Conservation (phyloP, 2,329 filamentous ascomycete genomes). For the Exophiala calicioides region DNA sequence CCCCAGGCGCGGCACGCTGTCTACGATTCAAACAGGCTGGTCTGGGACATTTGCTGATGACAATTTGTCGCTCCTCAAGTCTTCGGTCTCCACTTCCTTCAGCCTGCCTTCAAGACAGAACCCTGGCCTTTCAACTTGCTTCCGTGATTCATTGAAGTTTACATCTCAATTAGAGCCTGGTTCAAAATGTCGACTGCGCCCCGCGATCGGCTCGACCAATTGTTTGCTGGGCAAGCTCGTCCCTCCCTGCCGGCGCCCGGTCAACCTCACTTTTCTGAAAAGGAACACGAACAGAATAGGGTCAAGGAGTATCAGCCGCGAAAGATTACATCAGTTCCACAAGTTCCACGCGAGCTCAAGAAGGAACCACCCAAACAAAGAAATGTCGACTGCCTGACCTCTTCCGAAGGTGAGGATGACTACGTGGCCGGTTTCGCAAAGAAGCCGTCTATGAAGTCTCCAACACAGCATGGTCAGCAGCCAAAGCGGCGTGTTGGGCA, state of each 20-base stretch:
- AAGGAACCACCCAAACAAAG: constrained; percentile 4
- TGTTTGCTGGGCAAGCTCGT: constrained; percentile 19
- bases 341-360: constrained; percentile 16
- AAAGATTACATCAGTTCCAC: constrained; percentile 11
- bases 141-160: too few species aligned
- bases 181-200: constrained; percentile 25
- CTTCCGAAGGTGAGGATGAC: constrained; percentile 30
- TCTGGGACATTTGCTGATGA: too few species aligned
- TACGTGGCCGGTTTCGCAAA: constrained; percentile 26
- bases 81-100: too few species aligned
- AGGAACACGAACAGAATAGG: constrained; percentile 19
- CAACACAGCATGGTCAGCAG: neutral
- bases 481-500: neutral
- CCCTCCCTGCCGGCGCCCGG: constrained; percentile 14
- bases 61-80: too few species aligned
- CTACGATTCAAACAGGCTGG: too few species aligned
- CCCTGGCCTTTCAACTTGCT: too few species aligned
- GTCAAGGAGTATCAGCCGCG: constrained; percentile 11
- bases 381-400: constrained; percentile 12
- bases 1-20: too few species aligned
- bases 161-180: too few species aligned
- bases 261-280: constrained; percentile 20
- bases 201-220: constrained; percentile 19
- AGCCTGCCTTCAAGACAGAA: too few species aligned
- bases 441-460: constrained; percentile 23